Evolutionary conservation across 116 monocot species (phyloP).

Genomic region (Iris pallida): DNA sequence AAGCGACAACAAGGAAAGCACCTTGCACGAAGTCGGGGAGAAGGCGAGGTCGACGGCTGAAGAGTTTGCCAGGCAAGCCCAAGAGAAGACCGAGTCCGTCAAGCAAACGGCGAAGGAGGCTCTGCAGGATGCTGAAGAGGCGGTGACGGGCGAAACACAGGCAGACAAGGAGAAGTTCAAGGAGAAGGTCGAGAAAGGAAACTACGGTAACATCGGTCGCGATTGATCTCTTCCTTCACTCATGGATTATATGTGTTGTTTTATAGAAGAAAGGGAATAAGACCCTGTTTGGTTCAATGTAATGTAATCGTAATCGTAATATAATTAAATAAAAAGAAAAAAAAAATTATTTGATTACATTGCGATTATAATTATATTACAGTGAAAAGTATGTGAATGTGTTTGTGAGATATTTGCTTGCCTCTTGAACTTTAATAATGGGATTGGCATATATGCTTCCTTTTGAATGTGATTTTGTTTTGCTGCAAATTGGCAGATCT

Average conservation of each 20-base stretch:
- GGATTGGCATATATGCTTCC: too few relatives aligned
- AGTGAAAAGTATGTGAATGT: too few relatives aligned
- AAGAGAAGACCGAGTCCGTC: constrained; percentile 28
- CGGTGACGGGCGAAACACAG: constrained; percentile 9
- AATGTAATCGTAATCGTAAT: too few relatives aligned
- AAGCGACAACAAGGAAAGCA: too few relatives aligned
- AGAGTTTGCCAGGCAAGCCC: constrained; percentile 41
- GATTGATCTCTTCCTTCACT: not conserved
- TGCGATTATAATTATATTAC: too few relatives aligned
- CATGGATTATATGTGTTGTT: not conserved
- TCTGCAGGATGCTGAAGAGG: constrained; percentile 31
- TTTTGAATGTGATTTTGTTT: too few relatives aligned
- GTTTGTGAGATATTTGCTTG: too few relatives aligned
- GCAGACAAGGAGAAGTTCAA: constrained; percentile 33
- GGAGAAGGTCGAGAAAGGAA: constrained; percentile 27
- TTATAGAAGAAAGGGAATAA: not conserved
- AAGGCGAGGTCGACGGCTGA: constrained; percentile 53
- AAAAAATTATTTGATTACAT: too few relatives aligned
- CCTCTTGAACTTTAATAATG: too few relatives aligned
- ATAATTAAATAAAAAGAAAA: too few relatives aligned
- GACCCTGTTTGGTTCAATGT: too few relatives aligned
- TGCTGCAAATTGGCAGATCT: too few relatives aligned
- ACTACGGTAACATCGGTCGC: constrained; percentile 20
- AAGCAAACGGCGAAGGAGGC: constrained; percentile 18
- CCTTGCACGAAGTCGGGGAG: constrained; percentile 10